phyloP scores from a whole-genome alignment of 1,284 basidiomycete species.

The Tylopilus orsonianus region DNA sequence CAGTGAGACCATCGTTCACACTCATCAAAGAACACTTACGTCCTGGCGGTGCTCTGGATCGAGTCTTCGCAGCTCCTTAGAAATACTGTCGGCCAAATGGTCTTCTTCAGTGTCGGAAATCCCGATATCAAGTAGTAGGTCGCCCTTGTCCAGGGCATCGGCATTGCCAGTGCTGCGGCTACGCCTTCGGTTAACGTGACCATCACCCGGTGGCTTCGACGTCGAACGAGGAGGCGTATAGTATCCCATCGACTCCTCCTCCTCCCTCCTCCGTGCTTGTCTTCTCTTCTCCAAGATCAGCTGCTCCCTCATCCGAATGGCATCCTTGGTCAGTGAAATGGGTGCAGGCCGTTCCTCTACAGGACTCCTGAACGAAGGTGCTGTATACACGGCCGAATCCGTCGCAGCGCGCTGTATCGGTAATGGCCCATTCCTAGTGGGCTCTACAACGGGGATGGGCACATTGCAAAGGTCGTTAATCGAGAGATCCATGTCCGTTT shows the following conservation, averaged over 20 bases:
- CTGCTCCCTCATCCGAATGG: slow-evolving; percentile 64
- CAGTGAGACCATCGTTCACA: neutral
- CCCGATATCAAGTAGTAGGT: slow-evolving; percentile 42
- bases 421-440: slow-evolving; percentile 21
- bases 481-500: slow-evolving; percentile 34
- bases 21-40: slow-evolving; percentile 39
- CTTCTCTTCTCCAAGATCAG: slow-evolving; percentile 72
- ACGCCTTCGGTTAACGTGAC: slow-evolving; percentile 56
- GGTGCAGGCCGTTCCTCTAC: slow-evolving; percentile 18
- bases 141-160: slow-evolving; percentile 41
- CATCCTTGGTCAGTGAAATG: slow-evolving; percentile 59
- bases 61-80: slow-evolving; percentile 63
- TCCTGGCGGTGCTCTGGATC: slow-evolving; percentile 46
- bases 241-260: slow-evolving; percentile 43
- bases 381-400: slow-evolving; percentile 41
- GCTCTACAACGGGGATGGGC: slow-evolving; percentile 13
- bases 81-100: slow-evolving; percentile 62
- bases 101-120: slow-evolving; percentile 47
- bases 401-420: slow-evolving; percentile 46
- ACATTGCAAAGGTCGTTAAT: slow-evolving; percentile 22
- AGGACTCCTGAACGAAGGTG: slow-evolving; percentile 31
- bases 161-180: slow-evolving; percentile 76
- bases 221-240: slow-evolving; percentile 31
- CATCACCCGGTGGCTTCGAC: slow-evolving; percentile 35
- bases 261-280: slow-evolving; percentile 56